These are phyloP conservation scores for Lathyrus oleraceus DNA, from an alignment of 306 rosid genomes.

Conservation along the genomic window DNA sequence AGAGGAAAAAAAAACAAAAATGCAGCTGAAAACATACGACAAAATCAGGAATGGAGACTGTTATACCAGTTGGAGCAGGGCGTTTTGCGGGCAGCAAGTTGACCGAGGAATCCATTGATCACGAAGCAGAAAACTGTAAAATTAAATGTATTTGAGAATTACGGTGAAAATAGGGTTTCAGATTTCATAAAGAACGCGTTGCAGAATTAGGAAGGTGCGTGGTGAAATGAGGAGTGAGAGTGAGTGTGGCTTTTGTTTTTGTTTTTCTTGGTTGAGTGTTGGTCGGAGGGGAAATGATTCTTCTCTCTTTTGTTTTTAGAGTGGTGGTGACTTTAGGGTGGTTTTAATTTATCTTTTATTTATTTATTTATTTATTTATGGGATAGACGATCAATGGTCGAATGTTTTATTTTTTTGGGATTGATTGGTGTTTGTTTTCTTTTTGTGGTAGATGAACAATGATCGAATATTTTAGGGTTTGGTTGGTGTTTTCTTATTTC, in stretches of 20 bases:
- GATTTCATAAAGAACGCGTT: not conserved
- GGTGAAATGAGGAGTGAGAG: not conserved
- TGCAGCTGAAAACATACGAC: not conserved
- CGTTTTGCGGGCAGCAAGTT: not conserved
- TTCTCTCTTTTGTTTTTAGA: too few relatives aligned
- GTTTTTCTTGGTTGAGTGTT: not conserved
- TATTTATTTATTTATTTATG: too few relatives aligned
- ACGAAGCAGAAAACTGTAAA: not conserved
- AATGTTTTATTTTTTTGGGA: too few relatives aligned
- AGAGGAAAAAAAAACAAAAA: not conserved
- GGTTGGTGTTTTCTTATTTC: too few relatives aligned
- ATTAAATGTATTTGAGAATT: not conserved
- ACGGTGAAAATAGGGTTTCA: not conserved
- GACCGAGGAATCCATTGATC: not conserved
- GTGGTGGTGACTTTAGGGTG: too few relatives aligned
- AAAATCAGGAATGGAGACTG: not conserved
- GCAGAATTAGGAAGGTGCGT: not conserved
- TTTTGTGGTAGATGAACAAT: too few relatives aligned
- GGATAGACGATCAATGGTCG: too few relatives aligned
- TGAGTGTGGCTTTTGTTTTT: not conserved
- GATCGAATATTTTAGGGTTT: too few relatives aligned
- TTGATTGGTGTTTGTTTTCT: too few relatives aligned
- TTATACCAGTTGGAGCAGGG: not conserved
- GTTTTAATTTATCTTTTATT: too few relatives aligned
- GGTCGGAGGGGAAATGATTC: too few relatives aligned